Evolutionary conservation across 2,329 filamentous ascomycete species (phyloP), one percentile per base, ranked within the genome.

Genomic region (Hymenoscyphus fructigenus): DNA sequence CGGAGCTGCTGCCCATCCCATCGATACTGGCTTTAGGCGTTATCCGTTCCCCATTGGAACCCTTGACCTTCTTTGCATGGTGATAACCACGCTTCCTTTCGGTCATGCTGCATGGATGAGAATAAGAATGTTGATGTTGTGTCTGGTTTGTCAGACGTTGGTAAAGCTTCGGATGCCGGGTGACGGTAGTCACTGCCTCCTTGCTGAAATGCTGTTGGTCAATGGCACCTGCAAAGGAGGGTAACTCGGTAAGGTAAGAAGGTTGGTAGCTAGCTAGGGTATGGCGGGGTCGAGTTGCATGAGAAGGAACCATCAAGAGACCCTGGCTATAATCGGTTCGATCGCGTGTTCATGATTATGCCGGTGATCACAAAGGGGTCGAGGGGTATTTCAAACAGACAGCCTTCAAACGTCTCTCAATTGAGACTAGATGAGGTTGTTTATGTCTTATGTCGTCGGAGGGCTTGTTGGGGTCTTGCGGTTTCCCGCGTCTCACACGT

Each of bases 1-100:
- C 60, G 32, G 34, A 62, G 20, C 50, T 55, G 15, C 29, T 62
- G 26, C 32, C 44, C 44, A 50, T 50, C n/a, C 44, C 44, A 20
- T 26, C 44, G 20, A 61, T 17, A 44, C 36, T 36, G 38, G 23
- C 26, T 23, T 57, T 57, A 47, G 53, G 26, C 26, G 17, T 44
- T 7, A 57, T 44, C 7, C 50, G 50, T 36, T 34, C 38, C 26
- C 59, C 41, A 32, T 26, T 47, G 10, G 44, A 23, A 15, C 41
- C 41, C 26, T 34, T 60, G 23, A 9, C 23, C 28, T 12, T 60
- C 26, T 53, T 53, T 32, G 28, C 41, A 50, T 26, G 41, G 26
- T 57, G 55, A 57, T 29, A 57, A 34, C 15, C 55, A 32, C 29
- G 55, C 29, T 32, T 57, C 26, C n/a, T 14, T 34, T 57, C 29